Evolutionary conservation across 2,329 filamentous ascomycete genomes (phyloP).

Genomic region (Fusarium goolgardi): DNA sequence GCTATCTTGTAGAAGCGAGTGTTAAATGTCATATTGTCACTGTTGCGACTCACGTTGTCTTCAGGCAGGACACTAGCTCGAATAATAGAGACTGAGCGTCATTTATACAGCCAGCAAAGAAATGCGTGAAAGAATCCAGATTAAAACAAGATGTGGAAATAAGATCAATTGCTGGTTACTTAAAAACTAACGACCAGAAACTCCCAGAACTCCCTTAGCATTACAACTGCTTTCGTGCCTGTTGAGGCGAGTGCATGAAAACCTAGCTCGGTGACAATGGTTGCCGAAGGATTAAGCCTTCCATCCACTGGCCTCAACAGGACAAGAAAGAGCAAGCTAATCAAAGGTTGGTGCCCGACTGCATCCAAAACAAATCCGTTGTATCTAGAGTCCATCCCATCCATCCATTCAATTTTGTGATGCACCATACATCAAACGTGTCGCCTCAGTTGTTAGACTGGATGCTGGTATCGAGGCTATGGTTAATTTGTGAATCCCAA

Average conservation of each 20-base stretch:
- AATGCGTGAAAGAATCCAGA: too few relatives aligned
- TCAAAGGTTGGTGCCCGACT: not conserved
- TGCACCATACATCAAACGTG: conserved; percentile 21
- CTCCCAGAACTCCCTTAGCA: conserved; percentile 31
- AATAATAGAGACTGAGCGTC: not conserved
- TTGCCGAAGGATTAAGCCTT: not conserved
- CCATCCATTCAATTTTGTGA: conserved; percentile 35
- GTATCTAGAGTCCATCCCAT: conserved; percentile 21
- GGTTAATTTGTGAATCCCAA: conserved; percentile 42
- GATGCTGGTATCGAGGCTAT: conserved; percentile 38
- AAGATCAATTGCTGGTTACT: conserved; percentile 22
- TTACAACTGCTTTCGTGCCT: conserved; percentile 14
- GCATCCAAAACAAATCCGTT: conserved; percentile 16
- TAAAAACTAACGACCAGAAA: conserved; percentile 21
- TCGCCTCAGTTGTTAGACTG: conserved; percentile 19
- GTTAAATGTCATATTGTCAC: not conserved
- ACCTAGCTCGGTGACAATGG: not conserved
- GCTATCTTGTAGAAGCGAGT: not conserved
- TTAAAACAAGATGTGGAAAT: not conserved
- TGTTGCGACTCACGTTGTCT: not conserved
- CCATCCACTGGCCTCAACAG: conserved; percentile 9
- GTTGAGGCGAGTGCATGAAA: conserved; percentile 14
- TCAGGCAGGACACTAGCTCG: not conserved
- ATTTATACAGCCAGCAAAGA: not conserved
- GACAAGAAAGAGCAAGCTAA: conserved; percentile 4